Base-by-base conservation (phyloP, 192 early-diverging fungal species). In the Coemansia sp. region DNA sequence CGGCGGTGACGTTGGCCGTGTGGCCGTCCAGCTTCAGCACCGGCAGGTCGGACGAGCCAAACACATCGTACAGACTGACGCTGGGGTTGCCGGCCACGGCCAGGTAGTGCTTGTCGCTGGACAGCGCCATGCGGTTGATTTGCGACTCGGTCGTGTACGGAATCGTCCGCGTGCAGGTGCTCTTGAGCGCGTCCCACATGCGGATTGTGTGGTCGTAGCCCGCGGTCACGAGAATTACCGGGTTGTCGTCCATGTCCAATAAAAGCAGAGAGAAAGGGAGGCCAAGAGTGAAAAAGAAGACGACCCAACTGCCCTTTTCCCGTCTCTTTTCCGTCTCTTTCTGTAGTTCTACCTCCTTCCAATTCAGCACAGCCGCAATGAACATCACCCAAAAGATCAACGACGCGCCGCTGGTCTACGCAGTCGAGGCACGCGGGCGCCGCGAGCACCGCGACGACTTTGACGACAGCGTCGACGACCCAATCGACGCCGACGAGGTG, bases 401-500 rank as follows among this genome's bases (percentile, higher is more conserved):
- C 79, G 87, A 84, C 40, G 91, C 90, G 40, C 93, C 93, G 4
- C 79, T 76, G n/a, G 82, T 95, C 12, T 93, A 89, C 69, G 83
- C 83, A 50, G 71, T 86, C 8, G 74, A 75, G 47, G 31, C 60
- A 11, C 50, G 47, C 27, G 48, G 65, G 17, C 74, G 84, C 22
- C 51, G 44, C 12, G 48, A 67, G 6, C 61, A 71, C 5, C 59
- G 77, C 47, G 71, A 78, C 29, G 91, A 96, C 52, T 75, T 84
- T 26, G 82, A 91, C 70, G 93, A 96, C 41, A 62, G 70, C 42
- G 64, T 82, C 15, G 55, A 63, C 47, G 93, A 96, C 73, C 68
- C 73, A 8, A 85, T 96, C 50, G 93, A 96, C 57, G 69, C 83
- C 5, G 81, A 88, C 53, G 95, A 96, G 68, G 84, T 98, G 26